A percentile compares a stretch with the other conserved stretches of the same genome.
These are phyloP conservation scores for Echeveria elegans DNA, from an alignment of 164 flowering plant species.

Conservation along the genomic window DNA sequence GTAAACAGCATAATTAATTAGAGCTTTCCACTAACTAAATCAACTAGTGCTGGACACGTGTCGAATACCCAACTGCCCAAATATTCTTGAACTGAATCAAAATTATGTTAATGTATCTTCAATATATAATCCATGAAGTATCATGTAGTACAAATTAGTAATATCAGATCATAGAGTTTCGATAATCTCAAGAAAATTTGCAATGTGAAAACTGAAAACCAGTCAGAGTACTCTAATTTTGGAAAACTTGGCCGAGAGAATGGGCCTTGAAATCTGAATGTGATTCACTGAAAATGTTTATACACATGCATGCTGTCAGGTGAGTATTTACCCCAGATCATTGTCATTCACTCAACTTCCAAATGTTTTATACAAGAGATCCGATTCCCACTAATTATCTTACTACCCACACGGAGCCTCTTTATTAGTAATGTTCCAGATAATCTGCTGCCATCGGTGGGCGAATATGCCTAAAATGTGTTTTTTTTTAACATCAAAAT, in stretches of 20 bases:
- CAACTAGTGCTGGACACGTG: background rate
- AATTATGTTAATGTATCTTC: no score
- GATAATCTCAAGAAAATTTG: no score
- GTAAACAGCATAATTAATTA: background rate
- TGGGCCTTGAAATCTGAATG: no score
- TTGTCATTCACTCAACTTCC: background rate
- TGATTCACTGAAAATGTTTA: no score
- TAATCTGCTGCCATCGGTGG: constrained; percentile 1
- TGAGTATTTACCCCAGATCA: background rate
- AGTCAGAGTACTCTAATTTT: no score
- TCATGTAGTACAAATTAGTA: no score
- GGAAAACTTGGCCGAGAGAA: no score
- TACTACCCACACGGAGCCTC: background rate
- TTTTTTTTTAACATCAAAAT: background rate
- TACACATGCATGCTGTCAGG: no score
- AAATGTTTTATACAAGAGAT: constrained; percentile 1
- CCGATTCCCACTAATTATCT: constrained; percentile 1
- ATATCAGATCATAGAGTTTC: no score
- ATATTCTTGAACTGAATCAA: background rate
- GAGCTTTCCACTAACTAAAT: background rate
- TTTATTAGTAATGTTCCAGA: background rate
- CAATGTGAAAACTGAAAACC: no score
- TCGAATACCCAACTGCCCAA: background rate
- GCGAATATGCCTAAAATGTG: background rate
- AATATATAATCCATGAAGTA: no score